Evolutionary conservation across 2,329 filamentous ascomycete species (phyloP), one percentile per base, ranked within the genome.

Genomic region (Claviceps humidiphila): DNA sequence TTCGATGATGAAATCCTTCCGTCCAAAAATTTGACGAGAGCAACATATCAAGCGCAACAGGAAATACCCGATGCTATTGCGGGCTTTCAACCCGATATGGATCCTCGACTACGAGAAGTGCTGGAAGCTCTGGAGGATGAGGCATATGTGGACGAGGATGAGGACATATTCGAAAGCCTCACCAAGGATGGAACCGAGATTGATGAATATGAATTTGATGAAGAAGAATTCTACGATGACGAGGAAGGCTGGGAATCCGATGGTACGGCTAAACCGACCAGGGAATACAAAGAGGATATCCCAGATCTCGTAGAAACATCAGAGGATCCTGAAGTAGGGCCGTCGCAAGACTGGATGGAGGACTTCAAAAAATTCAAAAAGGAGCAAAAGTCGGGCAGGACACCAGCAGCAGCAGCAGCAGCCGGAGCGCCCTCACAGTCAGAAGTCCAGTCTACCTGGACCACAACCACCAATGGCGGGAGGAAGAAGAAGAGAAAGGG

Each of bases 1-100:
- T 71, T 93, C 40, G 87, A 87, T 48, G 80, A 85, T 39, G 84
- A 87, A 22, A 78, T 91, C 14, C 72, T 91, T 30, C 86, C 88
- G 0, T 89, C 85, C 8, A 89, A 89, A 62, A 91, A 88, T 64
- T 75, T 90, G 46, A 80, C 81, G 52, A 81, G 84, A 61, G 72
- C 80, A 37, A 89, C 85, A 46, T 97, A 97, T 65, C 88, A 97
- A 67, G 85, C 89, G 51, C 89, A 96, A 70, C 93, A 98, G 68
- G 81, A 95, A 61, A 73, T 97, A 1, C 93, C 93, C 1, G 93
- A 98, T 69, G 83, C 82, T 7, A 87, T 98, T 61, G 85, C 87
- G 2, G 93, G 93, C 0, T 95, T 98, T 67, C 86, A 98, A 68
- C 93, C 94, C 6, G 90, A 97, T 64, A 97, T 98, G 93, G 94